Evolutionary conservation across 345 rosid genomes (phyloP).

Genomic region (Aegle marmelos): DNA sequence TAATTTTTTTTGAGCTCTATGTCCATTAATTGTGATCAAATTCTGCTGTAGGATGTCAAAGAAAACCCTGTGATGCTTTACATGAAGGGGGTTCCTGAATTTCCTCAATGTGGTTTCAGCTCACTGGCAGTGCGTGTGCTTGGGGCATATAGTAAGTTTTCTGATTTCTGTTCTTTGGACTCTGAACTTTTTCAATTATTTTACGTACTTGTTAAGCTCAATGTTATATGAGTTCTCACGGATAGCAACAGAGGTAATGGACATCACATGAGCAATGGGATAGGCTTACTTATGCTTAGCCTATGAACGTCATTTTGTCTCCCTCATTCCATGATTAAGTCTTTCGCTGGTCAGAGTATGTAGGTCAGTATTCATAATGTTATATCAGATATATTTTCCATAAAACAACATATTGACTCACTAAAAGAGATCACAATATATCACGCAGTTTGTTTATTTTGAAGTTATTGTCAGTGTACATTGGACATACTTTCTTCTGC

Average conservation of each 20-base stretch:
- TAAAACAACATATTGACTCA: neutral
- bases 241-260: neutral
- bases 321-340: neutral
- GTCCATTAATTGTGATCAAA: conserved; percentile 13
- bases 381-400: neutral
- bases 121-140: conserved; percentile 85
- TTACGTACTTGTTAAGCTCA: neutral
- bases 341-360: neutral
- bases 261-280: conserved; percentile 43
- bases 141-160: conserved; percentile 68
- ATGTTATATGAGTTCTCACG: neutral
- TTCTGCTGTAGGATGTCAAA: conserved; percentile 70
- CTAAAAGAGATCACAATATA: neutral
- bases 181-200: neutral
- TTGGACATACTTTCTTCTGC: neutral
- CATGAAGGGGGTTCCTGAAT: conserved; percentile 94
- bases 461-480: neutral
- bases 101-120: conserved; percentile 96
- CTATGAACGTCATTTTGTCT: neutral
- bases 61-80: conserved; percentile 90
- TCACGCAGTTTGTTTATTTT: neutral
- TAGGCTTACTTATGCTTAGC: conserved; percentile 31
- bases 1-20: neutral
- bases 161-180: neutral
- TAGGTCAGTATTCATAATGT: neutral